Evolutionary conservation across 345 rosid genomes (phyloP).

Genomic region (Eucalyptus viminalis): DNA sequence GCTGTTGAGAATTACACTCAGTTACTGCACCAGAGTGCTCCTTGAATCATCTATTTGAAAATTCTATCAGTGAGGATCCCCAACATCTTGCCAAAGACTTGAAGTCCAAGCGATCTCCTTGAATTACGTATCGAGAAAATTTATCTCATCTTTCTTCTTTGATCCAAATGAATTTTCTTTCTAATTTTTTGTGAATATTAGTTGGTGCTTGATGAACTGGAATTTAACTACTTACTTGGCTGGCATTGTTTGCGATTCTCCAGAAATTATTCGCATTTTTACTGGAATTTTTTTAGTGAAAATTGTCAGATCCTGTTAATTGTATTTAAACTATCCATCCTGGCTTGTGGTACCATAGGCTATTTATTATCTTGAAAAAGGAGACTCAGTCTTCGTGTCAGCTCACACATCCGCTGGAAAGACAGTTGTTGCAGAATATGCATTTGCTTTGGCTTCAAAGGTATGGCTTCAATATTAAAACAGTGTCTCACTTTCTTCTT

Average conservation of each 20-base stretch:
- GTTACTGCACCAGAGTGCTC: not conserved
- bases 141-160: not conserved
- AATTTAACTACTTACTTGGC: not conserved
- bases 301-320: not conserved
- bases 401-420: constrained; percentile 99
- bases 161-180: not conserved
- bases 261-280: not conserved
- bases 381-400: constrained; percentile 93
- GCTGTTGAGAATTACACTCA: not conserved
- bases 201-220: not conserved
- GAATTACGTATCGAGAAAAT: not conserved
- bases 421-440: constrained; percentile 98
- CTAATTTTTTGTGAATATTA: not conserved
- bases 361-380: constrained; percentile 78
- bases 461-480: constrained; percentile 16
- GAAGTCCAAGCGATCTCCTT: not conserved
- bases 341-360: constrained; percentile 39
- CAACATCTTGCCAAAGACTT: not conserved
- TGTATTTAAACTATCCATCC: not conserved
- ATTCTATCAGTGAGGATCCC: not conserved
- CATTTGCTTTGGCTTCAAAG: constrained; percentile 94
- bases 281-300: not conserved
- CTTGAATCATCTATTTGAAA: not conserved
- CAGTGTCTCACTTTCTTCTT: not conserved
- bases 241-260: not conserved